phyloP scores from a whole-genome alignment of 2,329 filamentous ascomycete species.

The Fusarium pseudocircinatum region DNA sequence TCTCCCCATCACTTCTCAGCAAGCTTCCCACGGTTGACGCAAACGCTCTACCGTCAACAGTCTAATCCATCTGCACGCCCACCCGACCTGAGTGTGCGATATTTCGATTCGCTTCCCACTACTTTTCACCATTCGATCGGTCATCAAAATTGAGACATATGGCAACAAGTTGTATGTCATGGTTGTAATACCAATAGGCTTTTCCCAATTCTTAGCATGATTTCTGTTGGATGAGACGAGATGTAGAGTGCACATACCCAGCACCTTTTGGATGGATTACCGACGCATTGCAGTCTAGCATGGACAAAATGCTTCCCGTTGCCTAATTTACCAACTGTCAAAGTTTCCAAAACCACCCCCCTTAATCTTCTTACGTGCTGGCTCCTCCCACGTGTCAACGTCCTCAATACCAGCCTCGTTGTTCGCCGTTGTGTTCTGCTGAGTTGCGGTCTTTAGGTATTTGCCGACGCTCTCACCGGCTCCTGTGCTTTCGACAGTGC shows the following conservation, averaged over 20 bases:
- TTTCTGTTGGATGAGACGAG: constrained; percentile 21
- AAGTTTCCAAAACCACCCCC: constrained; percentile 90
- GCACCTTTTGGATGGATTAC: constrained; percentile 17
- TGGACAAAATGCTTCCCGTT: neutral
- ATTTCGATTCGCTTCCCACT: neutral
- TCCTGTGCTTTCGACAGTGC: constrained; percentile 60
- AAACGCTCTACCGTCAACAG: constrained; percentile 39
- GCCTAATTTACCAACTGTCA: constrained; percentile 76
- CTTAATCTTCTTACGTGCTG: constrained; percentile 83
- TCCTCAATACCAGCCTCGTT: constrained; percentile 71
- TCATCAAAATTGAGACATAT: constrained; percentile 7
- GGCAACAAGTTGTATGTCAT: constrained; percentile 16
- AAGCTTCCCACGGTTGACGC: constrained; percentile 44
- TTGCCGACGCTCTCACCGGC: constrained; percentile 72
- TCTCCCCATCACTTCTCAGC: constrained; percentile 5
- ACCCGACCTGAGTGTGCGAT: neutral
- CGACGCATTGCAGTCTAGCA: neutral
- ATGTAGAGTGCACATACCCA: constrained; percentile 26
- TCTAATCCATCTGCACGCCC: constrained; percentile 31
- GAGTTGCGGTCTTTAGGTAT: constrained; percentile 74
- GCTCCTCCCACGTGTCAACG: constrained; percentile 74
- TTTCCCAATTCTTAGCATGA: constrained; percentile 29
- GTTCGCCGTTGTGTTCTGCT: constrained; percentile 48
- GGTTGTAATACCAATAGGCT: neutral
- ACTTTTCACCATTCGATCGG: neutral